phyloP scores from a whole-genome alignment of 139 green algal genomes.

The Chlorella ohadii region DNA sequence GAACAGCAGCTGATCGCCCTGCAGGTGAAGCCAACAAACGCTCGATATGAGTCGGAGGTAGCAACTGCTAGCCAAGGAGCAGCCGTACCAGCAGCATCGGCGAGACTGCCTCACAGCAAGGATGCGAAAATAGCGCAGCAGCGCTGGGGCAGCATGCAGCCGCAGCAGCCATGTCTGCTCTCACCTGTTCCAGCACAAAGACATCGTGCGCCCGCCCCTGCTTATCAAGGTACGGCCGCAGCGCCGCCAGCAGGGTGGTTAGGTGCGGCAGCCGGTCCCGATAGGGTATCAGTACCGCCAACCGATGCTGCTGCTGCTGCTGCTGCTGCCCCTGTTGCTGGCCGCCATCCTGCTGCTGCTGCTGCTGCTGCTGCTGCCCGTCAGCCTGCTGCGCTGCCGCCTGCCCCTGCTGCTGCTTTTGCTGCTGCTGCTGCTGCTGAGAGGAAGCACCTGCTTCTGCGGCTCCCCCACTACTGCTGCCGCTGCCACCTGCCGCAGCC shows the following conservation, averaged over 20 bases:
- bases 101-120: too few species aligned
- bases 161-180: neutral
- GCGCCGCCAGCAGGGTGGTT: slow-evolving; percentile 19
- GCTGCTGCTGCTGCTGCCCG: neutral
- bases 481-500: neutral
- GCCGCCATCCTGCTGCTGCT: neutral
- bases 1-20: slow-evolving; percentile 33
- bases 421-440: neutral
- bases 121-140: too few species aligned
- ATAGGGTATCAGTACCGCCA: slow-evolving; percentile 53
- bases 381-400: neutral
- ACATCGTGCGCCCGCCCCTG: slow-evolving; percentile 36
- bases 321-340: slow-evolving; percentile 7
- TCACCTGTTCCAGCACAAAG: slow-evolving; percentile 52
- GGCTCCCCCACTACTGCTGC: neutral
- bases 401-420: neutral
- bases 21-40: neutral
- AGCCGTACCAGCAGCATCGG: too few species aligned
- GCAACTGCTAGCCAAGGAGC: too few species aligned
- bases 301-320: slow-evolving; percentile 28
- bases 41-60: too few species aligned
- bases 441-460: neutral
- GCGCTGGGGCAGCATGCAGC: too few species aligned
- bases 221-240: slow-evolving; percentile 28
- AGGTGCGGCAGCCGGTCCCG: slow-evolving; percentile 38